These are phyloP conservation scores for Aspergillus fischeri DNA, from an alignment of 2,329 filamentous ascomycete species.

Conservation along the genomic window DNA sequence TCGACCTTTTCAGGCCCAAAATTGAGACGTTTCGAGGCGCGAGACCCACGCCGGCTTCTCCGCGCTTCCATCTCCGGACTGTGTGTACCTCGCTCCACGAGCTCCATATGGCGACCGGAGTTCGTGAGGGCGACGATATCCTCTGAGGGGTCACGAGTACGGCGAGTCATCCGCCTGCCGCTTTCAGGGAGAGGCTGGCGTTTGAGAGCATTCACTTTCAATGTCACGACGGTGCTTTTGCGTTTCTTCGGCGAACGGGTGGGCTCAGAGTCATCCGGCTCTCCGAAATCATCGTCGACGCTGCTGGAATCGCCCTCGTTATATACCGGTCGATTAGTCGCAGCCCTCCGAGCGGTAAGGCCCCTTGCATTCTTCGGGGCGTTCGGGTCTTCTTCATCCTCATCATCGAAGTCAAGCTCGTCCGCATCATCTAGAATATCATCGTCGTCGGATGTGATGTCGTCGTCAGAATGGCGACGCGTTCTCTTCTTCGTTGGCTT, in stretches of 20 bases:
- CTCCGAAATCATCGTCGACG: conserved; percentile 29
- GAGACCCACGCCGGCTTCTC: conserved; percentile 23
- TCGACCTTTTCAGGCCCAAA: conserved; percentile 26
- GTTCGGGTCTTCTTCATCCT: conserved; percentile 37
- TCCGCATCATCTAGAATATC: conserved; percentile 35
- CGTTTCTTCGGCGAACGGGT: conserved; percentile 15
- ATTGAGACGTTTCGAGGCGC: conserved; percentile 38
- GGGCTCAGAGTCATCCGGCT: conserved; percentile 19
- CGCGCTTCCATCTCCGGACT: conserved; percentile 43
- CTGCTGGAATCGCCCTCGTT: conserved; percentile 50
- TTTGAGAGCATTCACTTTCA: conserved; percentile 28
- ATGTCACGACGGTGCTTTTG: conserved; percentile 24
- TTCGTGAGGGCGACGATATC: conserved; percentile 56
- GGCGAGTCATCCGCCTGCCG: conserved; percentile 54
- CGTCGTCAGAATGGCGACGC: conserved; percentile 46
- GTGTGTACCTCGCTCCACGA: conserved; percentile 51
- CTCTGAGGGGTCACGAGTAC: conserved; percentile 54
- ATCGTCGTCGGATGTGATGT: conserved; percentile 37
- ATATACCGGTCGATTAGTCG: conserved; percentile 53
- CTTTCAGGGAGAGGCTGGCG: conserved; percentile 22
- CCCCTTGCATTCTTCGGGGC: conserved; percentile 56
- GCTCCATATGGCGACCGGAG: conserved; percentile 54
- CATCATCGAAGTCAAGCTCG: conserved; percentile 44
- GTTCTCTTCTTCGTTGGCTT: conserved; percentile 35
- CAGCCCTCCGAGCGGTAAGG: conserved; percentile 52